phyloP scores from a whole-genome alignment of 257 asterid species.

The Oldenlandia corymbosa region DNA sequence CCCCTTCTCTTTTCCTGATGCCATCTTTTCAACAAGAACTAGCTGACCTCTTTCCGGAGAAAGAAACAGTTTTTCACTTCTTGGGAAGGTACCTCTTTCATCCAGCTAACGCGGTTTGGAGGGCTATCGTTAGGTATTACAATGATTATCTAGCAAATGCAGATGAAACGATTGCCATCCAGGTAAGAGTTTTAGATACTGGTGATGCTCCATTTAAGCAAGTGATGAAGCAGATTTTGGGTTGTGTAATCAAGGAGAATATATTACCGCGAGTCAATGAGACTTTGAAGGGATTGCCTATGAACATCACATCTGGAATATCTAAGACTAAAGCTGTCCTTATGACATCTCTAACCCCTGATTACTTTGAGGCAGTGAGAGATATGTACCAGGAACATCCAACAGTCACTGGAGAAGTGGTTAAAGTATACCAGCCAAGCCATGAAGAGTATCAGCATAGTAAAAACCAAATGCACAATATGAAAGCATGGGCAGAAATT shows the following conservation, averaged over 20 bases:
- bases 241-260: conserved; percentile 48
- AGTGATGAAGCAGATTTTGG: conserved; percentile 47
- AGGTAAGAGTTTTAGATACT: conserved; percentile 47
- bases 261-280: conserved; percentile 38
- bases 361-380: conserved; percentile 51
- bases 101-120: conserved; percentile 77
- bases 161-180: conserved; percentile 62
- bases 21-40: conserved; percentile 56
- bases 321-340: conserved; percentile 42
- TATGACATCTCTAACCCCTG: conserved; percentile 47
- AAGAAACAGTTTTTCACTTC: conserved; percentile 67
- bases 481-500: conserved; percentile 79
- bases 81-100: conserved; percentile 73
- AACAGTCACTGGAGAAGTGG: conserved; percentile 51
- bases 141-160: conserved; percentile 49
- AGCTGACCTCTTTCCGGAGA: conserved; percentile 54
- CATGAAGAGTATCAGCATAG: conserved; percentile 51
- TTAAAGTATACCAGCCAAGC: conserved; percentile 63
- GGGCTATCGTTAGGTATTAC: conserved; percentile 58
- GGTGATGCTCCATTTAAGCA: conserved; percentile 38
- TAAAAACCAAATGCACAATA: conserved; percentile 44
- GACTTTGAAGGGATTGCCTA: conserved; percentile 13
- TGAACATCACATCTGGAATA: conserved; percentile 14
- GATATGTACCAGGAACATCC: conserved; percentile 62
- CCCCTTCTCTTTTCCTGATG: conserved; percentile 65